A percentile compares a stretch with the other conserved stretches of the same genome.
Conservation (phyloP, 805 yeast genomes). For the Yamadazyma nakazawae region DNA sequence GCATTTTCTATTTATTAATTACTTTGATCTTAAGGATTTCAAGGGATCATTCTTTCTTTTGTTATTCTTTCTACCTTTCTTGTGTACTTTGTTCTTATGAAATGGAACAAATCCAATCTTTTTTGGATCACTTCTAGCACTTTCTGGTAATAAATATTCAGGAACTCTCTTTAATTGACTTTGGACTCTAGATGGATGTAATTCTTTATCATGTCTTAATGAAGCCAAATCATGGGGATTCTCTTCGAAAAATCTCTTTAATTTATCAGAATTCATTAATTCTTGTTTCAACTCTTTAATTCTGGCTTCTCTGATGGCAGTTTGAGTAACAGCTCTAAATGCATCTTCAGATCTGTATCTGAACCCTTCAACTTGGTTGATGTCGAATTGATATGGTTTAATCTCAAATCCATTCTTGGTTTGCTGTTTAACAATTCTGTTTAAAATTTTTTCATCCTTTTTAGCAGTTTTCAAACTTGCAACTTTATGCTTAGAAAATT, state of each 20-base stretch:
- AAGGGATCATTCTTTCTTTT: constrained; percentile 60
- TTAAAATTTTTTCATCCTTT: constrained; percentile 82
- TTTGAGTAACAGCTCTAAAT: constrained; percentile 87
- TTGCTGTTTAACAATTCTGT: constrained; percentile 75
- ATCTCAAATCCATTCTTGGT: constrained; percentile 67
- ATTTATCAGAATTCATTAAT: constrained; percentile 79
- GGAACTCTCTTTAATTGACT: constrained; percentile 89
- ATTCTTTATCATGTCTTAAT: constrained; percentile 87
- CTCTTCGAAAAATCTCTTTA: constrained; percentile 93
- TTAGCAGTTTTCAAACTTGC: constrained; percentile 69
- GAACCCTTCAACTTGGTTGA: constrained; percentile 90
- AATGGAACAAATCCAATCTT: constrained; percentile 74
- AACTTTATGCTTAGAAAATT: constrained; percentile 84
- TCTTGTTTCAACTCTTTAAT: constrained; percentile 85
- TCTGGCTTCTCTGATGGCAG: constrained; percentile 90
- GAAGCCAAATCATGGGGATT: constrained; percentile 91
- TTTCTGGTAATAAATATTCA: constrained; percentile 81
- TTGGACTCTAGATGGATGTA: constrained; percentile 80
- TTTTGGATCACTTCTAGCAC: constrained; percentile 54
- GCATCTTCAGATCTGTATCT: constrained; percentile 97
- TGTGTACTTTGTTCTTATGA: constrained; percentile 48
- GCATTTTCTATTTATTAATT: constrained; percentile 1
- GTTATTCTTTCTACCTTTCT: constrained; percentile 34
- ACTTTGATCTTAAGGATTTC: constrained; percentile 38
- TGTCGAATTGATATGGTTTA: constrained; percentile 86